Base-by-base conservation (phyloP, 2,329 filamentous ascomycete species). In the Colletotrichum echinochloae region DNA sequence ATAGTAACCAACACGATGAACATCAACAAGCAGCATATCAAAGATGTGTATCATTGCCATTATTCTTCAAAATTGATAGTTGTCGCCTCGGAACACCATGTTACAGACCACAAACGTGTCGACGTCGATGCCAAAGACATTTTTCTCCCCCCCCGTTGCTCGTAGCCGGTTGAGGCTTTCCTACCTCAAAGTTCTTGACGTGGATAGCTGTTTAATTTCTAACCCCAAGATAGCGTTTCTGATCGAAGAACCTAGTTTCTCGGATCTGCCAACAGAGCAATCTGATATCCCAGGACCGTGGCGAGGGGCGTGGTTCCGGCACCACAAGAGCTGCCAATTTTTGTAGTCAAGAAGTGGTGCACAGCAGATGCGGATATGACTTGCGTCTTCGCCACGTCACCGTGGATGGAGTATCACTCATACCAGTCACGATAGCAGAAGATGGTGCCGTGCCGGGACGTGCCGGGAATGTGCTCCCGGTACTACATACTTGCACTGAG, bases 361-460 rank as follows among this genome's bases (percentile, higher is more conserved):
- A 82, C 69, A 44, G 66, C 2, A 66, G 56, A 5, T 83, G 80
- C 66, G 63, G 75, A 2, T 80, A 83, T 71, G 28, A 35, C 4
- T 71, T 81, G 18, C 64, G 66, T 39, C 67, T 74, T 11, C 74
- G 75, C 2, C 64, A 74, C 20, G 66, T 83, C 52, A 76, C 77
- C 0, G 71, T 70, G 5, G 74, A 79, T 41, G 77, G 74, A 8
- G 75, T 83, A n/a, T 73, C 76, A 57, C 62, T 75, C 1, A 57
- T 82, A n/a, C 80, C 81, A 0, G 70, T 70, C 26, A 82, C 80
- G 2, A 72, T 81, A 0, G 63, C 76, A 4, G 75, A 77, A 5
- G 77, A 76, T 14, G 80, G 81, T 5, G 20, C 57, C n/a, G 76
- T 81, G 51, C 74, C 76, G n/a, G 51, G 70, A 35, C 41, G 76